Evolutionary conservation across 129 eudicot genomes (phyloP).

Genomic region (Chrysanthemum makinoi): DNA sequence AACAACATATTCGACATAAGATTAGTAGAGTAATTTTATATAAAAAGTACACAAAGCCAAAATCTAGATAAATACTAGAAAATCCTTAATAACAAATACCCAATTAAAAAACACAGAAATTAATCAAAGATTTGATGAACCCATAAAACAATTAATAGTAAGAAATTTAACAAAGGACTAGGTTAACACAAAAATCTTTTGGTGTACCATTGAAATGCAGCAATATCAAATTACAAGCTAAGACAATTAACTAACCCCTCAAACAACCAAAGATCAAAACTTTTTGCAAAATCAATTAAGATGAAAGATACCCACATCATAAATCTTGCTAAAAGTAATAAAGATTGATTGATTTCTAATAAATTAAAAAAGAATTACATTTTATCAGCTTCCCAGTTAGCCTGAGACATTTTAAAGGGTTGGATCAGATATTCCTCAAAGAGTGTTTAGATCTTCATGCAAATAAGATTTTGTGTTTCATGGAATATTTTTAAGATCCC

Average conservation of each 20-base stretch:
- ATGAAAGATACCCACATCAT: slow-evolving; percentile 3
- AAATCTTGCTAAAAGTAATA: slow-evolving; percentile 34
- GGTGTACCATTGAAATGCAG: neutral
- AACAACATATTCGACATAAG: neutral
- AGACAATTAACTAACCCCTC: neutral
- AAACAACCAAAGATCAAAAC: neutral
- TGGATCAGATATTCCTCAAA: neutral
- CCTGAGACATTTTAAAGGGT: slow-evolving; percentile 68
- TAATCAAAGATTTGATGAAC: neutral
- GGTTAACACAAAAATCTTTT: too few relatives aligned
- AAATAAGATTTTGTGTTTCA: too few relatives aligned
- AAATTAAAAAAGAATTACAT: slow-evolving; percentile 40
- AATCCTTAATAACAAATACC: neutral
- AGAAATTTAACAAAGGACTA: neutral
- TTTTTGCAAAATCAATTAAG: neutral
- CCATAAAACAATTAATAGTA: neutral
- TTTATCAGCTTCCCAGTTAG: slow-evolving; percentile 99
- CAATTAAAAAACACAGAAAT: slow-evolving; percentile 10
- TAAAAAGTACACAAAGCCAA: too few relatives aligned
- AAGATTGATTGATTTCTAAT: neutral
- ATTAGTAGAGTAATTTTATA: neutral
- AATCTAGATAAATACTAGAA: neutral
- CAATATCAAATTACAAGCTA: neutral
- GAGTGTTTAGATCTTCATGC: too few relatives aligned
- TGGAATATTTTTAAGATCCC: too few relatives aligned